These are phyloP conservation scores for Magnaporthiopsis rhizophila DNA, from an alignment of 2,329 filamentous ascomycete species.

Conservation along the genomic window DNA sequence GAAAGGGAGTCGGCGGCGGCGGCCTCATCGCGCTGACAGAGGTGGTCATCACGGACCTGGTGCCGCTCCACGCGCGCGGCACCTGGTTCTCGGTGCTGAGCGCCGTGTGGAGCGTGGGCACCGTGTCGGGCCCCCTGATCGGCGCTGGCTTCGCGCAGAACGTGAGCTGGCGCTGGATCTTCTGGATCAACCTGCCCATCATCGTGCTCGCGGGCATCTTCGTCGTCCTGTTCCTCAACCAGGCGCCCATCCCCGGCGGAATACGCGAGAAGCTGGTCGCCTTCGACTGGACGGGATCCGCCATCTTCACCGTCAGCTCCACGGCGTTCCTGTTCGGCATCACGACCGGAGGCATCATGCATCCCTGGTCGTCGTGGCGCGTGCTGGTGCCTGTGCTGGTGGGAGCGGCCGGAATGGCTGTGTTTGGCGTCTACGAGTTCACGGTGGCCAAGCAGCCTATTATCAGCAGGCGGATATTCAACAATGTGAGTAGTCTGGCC, in stretches of 20 bases:
- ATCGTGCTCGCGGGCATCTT: slow-evolving; percentile 38
- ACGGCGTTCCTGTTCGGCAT: slow-evolving; percentile 54
- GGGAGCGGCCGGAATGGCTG: slow-evolving; percentile 40
- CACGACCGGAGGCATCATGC: slow-evolving; percentile 59
- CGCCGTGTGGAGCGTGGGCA: slow-evolving; percentile 47
- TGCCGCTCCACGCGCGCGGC: slow-evolving; percentile 22
- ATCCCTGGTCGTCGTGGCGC: slow-evolving; percentile 53
- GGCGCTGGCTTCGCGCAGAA: slow-evolving; percentile 46
- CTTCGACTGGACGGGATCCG: slow-evolving; percentile 56
- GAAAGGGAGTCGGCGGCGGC: slow-evolving; percentile 40
- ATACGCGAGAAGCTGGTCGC: slow-evolving; percentile 39
- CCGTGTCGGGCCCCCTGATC: slow-evolving; percentile 40
- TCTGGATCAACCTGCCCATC: slow-evolving; percentile 57
- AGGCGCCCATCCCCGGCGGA: slow-evolving; percentile 37
- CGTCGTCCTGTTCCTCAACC: slow-evolving; percentile 42
- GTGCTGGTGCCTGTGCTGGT: slow-evolving; percentile 54
- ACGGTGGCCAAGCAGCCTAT: slow-evolving; percentile 41
- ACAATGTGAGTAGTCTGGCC: slow-evolving; percentile 19
- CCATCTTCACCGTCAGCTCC: slow-evolving; percentile 51
- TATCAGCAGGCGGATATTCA: slow-evolving; percentile 35
- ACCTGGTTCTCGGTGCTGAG: slow-evolving; percentile 19
- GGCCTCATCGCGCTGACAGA: slow-evolving; percentile 39
- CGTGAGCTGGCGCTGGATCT: slow-evolving; percentile 53
- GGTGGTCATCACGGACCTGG: slow-evolving; percentile 36
- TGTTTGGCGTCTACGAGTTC: slow-evolving; percentile 47